Percentiles rank a stretch among this genome's conserved stretches.
Evolutionary conservation across 495 filamentous ascomycete genomes (phyloP).

Genomic region (Neohortaea acidophila): DNA sequence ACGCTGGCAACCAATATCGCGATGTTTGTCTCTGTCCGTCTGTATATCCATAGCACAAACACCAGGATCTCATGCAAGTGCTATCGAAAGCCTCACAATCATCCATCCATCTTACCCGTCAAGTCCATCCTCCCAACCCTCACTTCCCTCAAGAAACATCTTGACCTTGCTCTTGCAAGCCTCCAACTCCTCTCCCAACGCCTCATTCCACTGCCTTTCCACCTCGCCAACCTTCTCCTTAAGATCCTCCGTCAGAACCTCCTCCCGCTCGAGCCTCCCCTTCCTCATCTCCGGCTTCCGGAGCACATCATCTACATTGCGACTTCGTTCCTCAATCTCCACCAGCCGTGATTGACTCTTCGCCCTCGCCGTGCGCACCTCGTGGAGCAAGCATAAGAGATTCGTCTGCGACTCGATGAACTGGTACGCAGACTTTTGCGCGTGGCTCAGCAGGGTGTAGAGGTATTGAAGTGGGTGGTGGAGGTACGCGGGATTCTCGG

Average conservation of each 20-base stretch:
- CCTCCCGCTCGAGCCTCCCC: constrained; percentile 48
- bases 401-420: constrained; percentile 94
- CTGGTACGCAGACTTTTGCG: constrained; percentile 82
- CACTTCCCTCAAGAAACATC: constrained; percentile 19
- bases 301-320: constrained; percentile 36
- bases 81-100: no score
- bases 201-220: constrained; percentile 73
- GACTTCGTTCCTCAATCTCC: constrained; percentile 41
- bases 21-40: no score
- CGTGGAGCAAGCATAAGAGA: constrained; percentile 80
- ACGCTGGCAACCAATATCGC: no score
- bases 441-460: constrained; percentile 64
- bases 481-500: constrained; percentile 71
- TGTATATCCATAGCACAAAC: no score
- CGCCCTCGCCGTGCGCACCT: constrained; percentile 69
- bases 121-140: constrained; percentile 30
- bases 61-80: no score
- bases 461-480: constrained; percentile 77
- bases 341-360: constrained; percentile 40
- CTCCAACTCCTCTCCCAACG: constrained; percentile 44
- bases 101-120: constrained; percentile 9
- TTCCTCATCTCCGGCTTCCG: constrained; percentile 43
- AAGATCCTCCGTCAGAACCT: constrained; percentile 61
- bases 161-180: constrained; percentile 35
- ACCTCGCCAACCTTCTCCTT: constrained; percentile 83